phyloP scores from a whole-genome alignment of 1,284 basidiomycete species.

The Trichosporon asahii region DNA sequence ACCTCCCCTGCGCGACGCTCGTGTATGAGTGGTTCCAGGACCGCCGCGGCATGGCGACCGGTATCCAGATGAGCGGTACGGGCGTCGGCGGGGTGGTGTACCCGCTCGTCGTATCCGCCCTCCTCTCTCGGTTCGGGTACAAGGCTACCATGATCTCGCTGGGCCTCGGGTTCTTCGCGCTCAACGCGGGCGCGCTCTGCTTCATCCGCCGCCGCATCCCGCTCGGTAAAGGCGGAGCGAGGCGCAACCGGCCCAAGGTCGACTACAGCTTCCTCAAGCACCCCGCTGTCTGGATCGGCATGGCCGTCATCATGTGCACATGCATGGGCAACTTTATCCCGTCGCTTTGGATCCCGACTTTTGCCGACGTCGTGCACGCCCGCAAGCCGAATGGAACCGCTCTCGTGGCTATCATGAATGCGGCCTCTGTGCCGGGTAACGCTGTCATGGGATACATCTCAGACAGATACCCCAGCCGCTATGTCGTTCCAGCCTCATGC shows the following conservation, averaged over 20 bases:
- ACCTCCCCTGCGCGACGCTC: slow-evolving; percentile 48
- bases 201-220: slow-evolving; percentile 49
- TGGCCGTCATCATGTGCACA: slow-evolving; percentile 39
- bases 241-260: slow-evolving; percentile 13
- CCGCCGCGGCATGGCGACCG: slow-evolving; percentile 45
- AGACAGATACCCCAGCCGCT: slow-evolving; percentile 38
- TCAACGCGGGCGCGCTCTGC: slow-evolving; percentile 37
- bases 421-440: slow-evolving; percentile 47
- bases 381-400: slow-evolving; percentile 42
- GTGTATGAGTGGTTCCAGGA: slow-evolving; percentile 50
- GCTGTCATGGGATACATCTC: slow-evolving; percentile 44
- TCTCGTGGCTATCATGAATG: slow-evolving; percentile 49
- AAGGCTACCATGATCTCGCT: slow-evolving; percentile 46
- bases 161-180: slow-evolving; percentile 36
- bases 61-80: slow-evolving; percentile 48
- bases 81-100: slow-evolving; percentile 48
- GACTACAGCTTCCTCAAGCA: slow-evolving; percentile 35
- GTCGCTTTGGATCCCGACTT: slow-evolving; percentile 47
- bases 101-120: slow-evolving; percentile 43
- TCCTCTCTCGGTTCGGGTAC: slow-evolving; percentile 48
- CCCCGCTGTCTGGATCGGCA: slow-evolving; percentile 37
- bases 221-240: slow-evolving; percentile 14
- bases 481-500: slow-evolving; percentile 42
- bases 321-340: slow-evolving; percentile 50
- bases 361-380: slow-evolving; percentile 40